Evolutionary conservation across 2,329 filamentous ascomycete genomes (phyloP).

Genomic region (Monosporascus ibericus): DNA sequence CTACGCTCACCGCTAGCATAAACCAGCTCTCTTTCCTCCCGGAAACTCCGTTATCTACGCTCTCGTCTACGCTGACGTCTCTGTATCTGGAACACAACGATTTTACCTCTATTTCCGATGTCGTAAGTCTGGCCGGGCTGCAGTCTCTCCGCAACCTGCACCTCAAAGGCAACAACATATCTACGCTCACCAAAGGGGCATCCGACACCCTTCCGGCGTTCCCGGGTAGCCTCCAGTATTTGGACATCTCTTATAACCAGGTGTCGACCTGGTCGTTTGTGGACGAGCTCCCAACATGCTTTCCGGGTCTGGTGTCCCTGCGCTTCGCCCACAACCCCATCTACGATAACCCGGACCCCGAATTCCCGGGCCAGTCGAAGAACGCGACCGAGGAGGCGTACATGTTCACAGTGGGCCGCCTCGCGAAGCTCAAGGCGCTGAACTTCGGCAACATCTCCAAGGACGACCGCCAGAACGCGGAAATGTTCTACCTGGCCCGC

Average conservation of each 20-base stretch:
- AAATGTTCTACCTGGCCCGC: constrained; percentile 85
- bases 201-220: constrained; percentile 40
- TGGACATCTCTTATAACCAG: constrained; percentile 70
- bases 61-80: constrained; percentile 50
- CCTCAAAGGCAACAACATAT: constrained; percentile 73
- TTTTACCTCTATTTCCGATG: constrained; percentile 52
- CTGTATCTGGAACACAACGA: constrained; percentile 69
- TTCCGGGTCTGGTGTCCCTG: constrained; percentile 69
- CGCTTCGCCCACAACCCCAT: constrained; percentile 84
- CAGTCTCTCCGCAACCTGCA: constrained; percentile 52
- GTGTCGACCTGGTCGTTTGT: constrained; percentile 68
- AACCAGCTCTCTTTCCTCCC: constrained; percentile 54
- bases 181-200: constrained; percentile 27
- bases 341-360: constrained; percentile 50
- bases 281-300: constrained; percentile 57
- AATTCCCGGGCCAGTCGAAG: constrained; percentile 16
- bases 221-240: constrained; percentile 48
- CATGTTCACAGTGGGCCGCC: constrained; percentile 78
- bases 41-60: constrained; percentile 27
- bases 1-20: constrained; percentile 44
- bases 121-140: constrained; percentile 48
- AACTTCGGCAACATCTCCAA: constrained; percentile 68
- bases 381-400: constrained; percentile 68
- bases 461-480: constrained; percentile 77
- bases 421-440: constrained; percentile 60